A percentile compares a stretch with the other conserved stretches of the same genome.
Conservation (phyloP, 75 land plant species). For the Larix kaempferi region DNA sequence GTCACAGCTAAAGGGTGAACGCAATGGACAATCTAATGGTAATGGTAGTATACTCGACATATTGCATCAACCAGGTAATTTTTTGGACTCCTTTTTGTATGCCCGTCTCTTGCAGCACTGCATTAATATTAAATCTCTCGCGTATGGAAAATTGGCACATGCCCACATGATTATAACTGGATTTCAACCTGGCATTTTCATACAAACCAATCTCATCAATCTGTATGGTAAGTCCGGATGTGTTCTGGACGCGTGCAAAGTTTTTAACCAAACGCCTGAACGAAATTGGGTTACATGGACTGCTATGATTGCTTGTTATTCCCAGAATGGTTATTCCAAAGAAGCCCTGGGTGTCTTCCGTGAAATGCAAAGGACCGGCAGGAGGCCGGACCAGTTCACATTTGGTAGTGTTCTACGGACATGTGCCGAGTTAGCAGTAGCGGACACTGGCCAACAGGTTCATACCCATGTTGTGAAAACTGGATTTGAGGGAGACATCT, state of each 20-base stretch:
- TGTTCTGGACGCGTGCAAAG: conserved; percentile 9
- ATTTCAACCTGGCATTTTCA: neutral
- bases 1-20: too few relatives aligned
- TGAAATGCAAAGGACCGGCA: conserved; percentile 19
- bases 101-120: too few relatives aligned
- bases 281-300: conserved; percentile 10
- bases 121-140: too few relatives aligned
- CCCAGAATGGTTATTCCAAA: neutral
- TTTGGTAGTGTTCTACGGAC: conserved; percentile 28
- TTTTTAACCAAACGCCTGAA: conserved; percentile 19
- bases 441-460: conserved; percentile 35
- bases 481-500: conserved; percentile 24
- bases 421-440: conserved; percentile 27
- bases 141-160: conserved; percentile 14
- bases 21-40: too few relatives aligned
- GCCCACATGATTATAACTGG: conserved; percentile 1
- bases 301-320: neutral
- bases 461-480: conserved; percentile 28
- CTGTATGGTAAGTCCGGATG: conserved; percentile 17
- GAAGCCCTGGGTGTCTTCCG: conserved; percentile 12
- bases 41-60: too few relatives aligned
- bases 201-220: neutral
- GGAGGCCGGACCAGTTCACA: conserved; percentile 31
- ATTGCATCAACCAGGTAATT: too few relatives aligned
- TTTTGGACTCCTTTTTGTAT: too few relatives aligned